These are phyloP conservation scores for Aspergillus alliaceus DNA, from an alignment of 2,329 filamentous ascomycete species.

Conservation along the genomic window DNA sequence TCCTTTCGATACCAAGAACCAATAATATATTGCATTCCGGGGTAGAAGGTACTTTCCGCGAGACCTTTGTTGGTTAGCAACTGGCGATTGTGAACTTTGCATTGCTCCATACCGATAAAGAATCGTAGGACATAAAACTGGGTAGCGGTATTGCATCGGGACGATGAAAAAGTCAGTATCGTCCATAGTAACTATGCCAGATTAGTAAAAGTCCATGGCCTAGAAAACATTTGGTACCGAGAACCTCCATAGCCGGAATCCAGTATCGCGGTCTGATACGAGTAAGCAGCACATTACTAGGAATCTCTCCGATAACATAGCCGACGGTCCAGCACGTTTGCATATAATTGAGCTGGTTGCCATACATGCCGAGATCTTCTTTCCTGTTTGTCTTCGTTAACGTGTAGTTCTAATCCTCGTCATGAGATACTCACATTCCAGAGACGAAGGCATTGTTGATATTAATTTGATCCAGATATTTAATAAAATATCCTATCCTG, in stretches of 20 bases:
- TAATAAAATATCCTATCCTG: constrained; percentile 51
- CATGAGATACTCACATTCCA: constrained; percentile 39
- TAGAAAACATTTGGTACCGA: constrained; percentile 19
- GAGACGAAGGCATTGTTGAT: constrained; percentile 50
- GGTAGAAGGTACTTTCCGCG: constrained; percentile 53
- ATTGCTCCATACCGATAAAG: constrained; percentile 43
- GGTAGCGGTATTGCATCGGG: constrained; percentile 40
- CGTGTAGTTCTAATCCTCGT: not conserved
- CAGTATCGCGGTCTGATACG: constrained; percentile 48
- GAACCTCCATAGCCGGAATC: constrained; percentile 51
- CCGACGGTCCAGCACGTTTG: constrained; percentile 60
- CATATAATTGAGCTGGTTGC: constrained; percentile 58
- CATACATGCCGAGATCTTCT: constrained; percentile 53
- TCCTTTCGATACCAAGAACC: constrained; percentile 53
- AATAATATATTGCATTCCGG: constrained; percentile 54
- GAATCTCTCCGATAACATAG: constrained; percentile 57
- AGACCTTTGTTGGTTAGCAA: constrained; percentile 33
- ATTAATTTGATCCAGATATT: constrained; percentile 49
- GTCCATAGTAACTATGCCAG: constrained; percentile 46
- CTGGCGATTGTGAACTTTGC: too few relatives aligned
- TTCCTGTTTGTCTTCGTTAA: constrained; percentile 37
- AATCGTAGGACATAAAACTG: constrained; percentile 52
- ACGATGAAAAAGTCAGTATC: constrained; percentile 48
- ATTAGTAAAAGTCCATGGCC: not conserved
- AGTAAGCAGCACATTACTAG: constrained; percentile 54